Base-by-base conservation (phyloP, 106 monocot species). In the Dioscorea dumetorum region DNA sequence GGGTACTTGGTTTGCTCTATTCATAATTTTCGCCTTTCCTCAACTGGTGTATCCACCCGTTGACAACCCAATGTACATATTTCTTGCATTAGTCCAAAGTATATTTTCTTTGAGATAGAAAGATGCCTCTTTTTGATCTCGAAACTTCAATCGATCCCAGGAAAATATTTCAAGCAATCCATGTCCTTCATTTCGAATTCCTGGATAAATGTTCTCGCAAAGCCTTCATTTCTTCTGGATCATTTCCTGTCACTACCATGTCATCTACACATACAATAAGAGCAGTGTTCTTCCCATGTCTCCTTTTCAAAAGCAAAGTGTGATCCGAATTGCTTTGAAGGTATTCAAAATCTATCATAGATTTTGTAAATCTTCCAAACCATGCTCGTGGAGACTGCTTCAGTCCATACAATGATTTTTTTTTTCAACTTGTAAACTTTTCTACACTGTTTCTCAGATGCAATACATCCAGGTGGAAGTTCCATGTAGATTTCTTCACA, bases 281-380 rank as follows among this genome's bases (percentile, higher is more conserved):
- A n/a, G n/a, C n/a, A n/a, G n/a, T n/a, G n/a, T n/a, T n/a, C n/a
- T n/a, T n/a, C n/a, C n/a, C n/a, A n/a, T n/a, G n/a, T n/a, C n/a
- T n/a, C n/a, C n/a, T n/a, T n/a, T n/a, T n/a, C n/a, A n/a, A n/a
- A n/a, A n/a, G 50, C 58, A 74, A 66, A 63, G 66, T 74, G 24
- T 75, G 75, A 22, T 74, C 66, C 18, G 23, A 67, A 49, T 60
- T 74, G 33, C 67, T 74, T n/a, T 60, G 58, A 24, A 41, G 41
- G 31, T 74, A 74, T 18, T 21, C 67, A 58, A 57, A 67, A 6
- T 15, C 58, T 58, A 4, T 67, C 48, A 74, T 74, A 7, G 50
- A 67, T 18, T 60, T 67, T 33, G 67, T 60, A 50, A 73, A 68
- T 53, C 67, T 68, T 68, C 67, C 67, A 54, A 68, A 68, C 67